These are phyloP conservation scores for Lentinus tigrinus DNA, from an alignment of 768 basidiomycete genomes.

Conservation along the genomic window DNA sequence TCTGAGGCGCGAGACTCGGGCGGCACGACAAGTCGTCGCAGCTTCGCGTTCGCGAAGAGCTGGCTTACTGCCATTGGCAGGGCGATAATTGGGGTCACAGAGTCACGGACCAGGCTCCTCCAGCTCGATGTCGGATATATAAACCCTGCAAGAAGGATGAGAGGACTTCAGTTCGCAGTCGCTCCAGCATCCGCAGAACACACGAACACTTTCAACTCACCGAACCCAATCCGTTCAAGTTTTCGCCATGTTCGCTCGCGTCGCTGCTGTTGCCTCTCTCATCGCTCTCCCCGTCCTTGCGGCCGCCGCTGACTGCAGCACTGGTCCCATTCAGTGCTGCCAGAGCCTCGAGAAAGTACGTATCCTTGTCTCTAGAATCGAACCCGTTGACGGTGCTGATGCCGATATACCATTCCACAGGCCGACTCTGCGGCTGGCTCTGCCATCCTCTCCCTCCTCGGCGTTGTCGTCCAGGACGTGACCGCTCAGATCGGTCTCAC, in stretches of 20 bases:
- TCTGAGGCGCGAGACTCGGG: too few relatives aligned
- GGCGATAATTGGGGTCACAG: neutral
- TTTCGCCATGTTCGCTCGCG: conserved; percentile 16
- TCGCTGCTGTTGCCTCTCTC: conserved; percentile 13
- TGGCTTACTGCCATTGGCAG: too few relatives aligned
- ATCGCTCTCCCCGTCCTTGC: conserved; percentile 17
- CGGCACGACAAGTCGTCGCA: too few relatives aligned
- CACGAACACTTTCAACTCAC: neutral
- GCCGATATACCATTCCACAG: neutral
- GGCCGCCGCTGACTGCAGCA: conserved; percentile 14
- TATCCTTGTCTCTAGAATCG: neutral
- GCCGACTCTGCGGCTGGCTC: conserved; percentile 1
- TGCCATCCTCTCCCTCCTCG: conserved; percentile 3
- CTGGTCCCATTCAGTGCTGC: conserved; percentile 18
- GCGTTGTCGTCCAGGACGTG: conserved; percentile 9
- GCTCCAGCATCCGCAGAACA: neutral
- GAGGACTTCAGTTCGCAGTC: neutral
- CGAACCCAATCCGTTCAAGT: neutral
- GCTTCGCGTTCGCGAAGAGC: too few relatives aligned
- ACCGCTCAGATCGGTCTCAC: conserved; percentile 4
- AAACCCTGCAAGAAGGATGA: neutral
- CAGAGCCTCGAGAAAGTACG: conserved; percentile 11
- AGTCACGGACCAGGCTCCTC: neutral
- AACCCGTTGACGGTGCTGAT: neutral
- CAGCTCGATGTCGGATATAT: neutral